A percentile compares a stretch with the other conserved stretches of the same genome.
Evolutionary conservation across 2,329 filamentous ascomycete genomes (phyloP).

Genomic region (Penicillium hordei): DNA sequence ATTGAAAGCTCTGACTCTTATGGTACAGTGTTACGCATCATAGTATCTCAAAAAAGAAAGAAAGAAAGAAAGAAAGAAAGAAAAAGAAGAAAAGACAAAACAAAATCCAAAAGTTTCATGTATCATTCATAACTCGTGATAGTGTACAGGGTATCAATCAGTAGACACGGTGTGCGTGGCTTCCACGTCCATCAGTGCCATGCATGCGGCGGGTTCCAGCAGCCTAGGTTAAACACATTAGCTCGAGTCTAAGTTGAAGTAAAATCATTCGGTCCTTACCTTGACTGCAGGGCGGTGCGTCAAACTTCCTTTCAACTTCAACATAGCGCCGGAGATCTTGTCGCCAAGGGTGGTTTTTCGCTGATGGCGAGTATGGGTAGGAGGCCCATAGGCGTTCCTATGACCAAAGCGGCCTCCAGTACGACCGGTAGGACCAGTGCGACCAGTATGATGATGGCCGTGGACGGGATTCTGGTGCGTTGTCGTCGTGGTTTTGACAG

Average conservation of each 20-base stretch:
- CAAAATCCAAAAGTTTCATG: background rate
- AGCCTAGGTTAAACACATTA: conserved; percentile 50
- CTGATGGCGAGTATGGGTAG: conserved; percentile 57
- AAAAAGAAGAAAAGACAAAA: background rate
- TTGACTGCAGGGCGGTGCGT: conserved; percentile 70
- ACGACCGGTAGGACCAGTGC: conserved; percentile 25
- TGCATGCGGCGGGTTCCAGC: conserved; percentile 72
- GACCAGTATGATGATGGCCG: background rate
- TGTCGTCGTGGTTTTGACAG: conserved; percentile 42
- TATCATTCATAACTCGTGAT: conserved; percentile 1
- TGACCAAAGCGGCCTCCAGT: background rate
- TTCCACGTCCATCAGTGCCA: conserved; percentile 69
- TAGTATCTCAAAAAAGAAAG: background rate
- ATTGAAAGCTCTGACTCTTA: background rate
- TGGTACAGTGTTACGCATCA: background rate
- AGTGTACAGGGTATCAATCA: conserved; percentile 15
- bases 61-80: no score
- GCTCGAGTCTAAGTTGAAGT: background rate
- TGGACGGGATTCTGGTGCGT: conserved; percentile 28
- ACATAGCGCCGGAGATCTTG: conserved; percentile 73
- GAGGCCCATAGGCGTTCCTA: conserved; percentile 8
- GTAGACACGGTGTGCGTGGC: conserved; percentile 22
- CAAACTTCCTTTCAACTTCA: conserved; percentile 69
- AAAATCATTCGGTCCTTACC: conserved; percentile 37
- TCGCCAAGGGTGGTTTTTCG: conserved; percentile 69